These are phyloP conservation scores for Myxozyma sirexii DNA, from an alignment of 805 yeast genomes.

Conservation along the genomic window DNA sequence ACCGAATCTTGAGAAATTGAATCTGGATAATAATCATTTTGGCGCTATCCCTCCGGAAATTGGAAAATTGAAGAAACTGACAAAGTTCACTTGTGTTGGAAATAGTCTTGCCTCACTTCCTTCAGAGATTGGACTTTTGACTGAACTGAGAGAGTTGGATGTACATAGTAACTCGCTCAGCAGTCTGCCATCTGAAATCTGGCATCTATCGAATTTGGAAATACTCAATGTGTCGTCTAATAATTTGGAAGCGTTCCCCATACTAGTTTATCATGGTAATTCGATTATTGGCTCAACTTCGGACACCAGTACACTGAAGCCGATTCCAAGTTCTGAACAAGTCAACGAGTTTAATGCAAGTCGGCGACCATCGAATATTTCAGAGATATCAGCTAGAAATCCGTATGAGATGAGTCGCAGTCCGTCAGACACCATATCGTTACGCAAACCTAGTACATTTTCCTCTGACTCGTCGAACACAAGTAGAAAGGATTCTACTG, in stretches of 20 bases:
- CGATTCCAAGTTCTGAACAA: slow-evolving; percentile 26
- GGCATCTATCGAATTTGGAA: slow-evolving; percentile 61
- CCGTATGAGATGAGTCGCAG: slow-evolving; percentile 14
- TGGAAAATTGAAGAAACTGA: slow-evolving; percentile 58
- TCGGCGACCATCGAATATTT: slow-evolving; percentile 19
- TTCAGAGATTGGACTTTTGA: slow-evolving; percentile 59
- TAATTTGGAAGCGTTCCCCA: slow-evolving; percentile 61
- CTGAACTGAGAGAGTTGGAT: slow-evolving; percentile 67
- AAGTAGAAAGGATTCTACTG: slow-evolving; percentile 27
- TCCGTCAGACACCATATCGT: neutral
- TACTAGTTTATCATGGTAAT: slow-evolving; percentile 17
- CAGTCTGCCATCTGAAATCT: slow-evolving; percentile 64
- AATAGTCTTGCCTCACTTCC: slow-evolving; percentile 79
- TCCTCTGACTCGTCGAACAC: neutral
- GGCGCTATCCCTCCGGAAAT: slow-evolving; percentile 74
- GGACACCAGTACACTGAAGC: slow-evolving; percentile 4
- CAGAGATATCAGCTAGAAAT: slow-evolving; percentile 19
- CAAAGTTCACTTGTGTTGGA: slow-evolving; percentile 67
- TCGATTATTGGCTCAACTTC: slow-evolving; percentile 5
- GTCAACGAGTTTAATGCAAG: neutral
- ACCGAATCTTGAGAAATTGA: slow-evolving; percentile 69
- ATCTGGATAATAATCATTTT: slow-evolving; percentile 79
- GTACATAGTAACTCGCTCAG: slow-evolving; percentile 83
- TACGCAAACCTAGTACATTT: neutral
- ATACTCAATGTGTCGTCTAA: slow-evolving; percentile 74